A percentile compares a stretch with the other conserved stretches of the same genome.
These are phyloP conservation scores for Aphanomyces astaci DNA, from an alignment of 352 stramenopile genomes.

Conservation along the genomic window DNA sequence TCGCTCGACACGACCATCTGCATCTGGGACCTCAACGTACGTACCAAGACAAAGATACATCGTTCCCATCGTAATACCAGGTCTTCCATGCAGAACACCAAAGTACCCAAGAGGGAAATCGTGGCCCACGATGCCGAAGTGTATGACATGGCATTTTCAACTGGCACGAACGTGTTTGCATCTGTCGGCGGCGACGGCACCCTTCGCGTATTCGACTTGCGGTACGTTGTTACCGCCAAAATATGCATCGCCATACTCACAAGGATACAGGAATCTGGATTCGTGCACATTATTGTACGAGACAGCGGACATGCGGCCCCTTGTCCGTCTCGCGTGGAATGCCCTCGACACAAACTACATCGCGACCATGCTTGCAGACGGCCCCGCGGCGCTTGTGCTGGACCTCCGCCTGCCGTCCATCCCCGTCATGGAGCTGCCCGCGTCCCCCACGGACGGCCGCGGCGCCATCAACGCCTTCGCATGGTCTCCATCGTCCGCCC, in stretches of 20 bases:
- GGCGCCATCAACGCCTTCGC: conserved; percentile 90
- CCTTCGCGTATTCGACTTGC: conserved; percentile 95
- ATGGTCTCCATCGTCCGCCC: conserved; percentile 91
- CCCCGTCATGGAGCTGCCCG: conserved; percentile 89
- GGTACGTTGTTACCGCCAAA: conserved; percentile 43
- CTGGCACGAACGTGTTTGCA: conserved; percentile 92
- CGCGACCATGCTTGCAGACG: conserved; percentile 91
- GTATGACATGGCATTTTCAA: conserved; percentile 96
- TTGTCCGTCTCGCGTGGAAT: conserved; percentile 96
- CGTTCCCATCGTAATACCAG: not conserved
- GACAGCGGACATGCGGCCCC: conserved; percentile 69
- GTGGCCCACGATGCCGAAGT: conserved; percentile 98
- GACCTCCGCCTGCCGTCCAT: conserved; percentile 90
- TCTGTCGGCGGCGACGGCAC: conserved; percentile 95
- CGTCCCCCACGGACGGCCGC: conserved; percentile 26
- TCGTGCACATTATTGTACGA: conserved; percentile 98
- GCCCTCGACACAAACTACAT: conserved; percentile 97
- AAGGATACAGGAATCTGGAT: conserved; percentile 46
- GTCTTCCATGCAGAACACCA: conserved; percentile 38
- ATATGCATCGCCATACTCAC: not conserved
- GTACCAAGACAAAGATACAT: conserved; percentile 27
- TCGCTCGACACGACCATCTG: conserved; percentile 98
- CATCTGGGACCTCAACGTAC: conserved; percentile 96
- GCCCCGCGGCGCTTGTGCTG: conserved; percentile 89
- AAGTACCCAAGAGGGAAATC: conserved; percentile 87